Evolutionary conservation across 441 rosid genomes (phyloP).

Genomic region (Adansonia gregorii): DNA sequence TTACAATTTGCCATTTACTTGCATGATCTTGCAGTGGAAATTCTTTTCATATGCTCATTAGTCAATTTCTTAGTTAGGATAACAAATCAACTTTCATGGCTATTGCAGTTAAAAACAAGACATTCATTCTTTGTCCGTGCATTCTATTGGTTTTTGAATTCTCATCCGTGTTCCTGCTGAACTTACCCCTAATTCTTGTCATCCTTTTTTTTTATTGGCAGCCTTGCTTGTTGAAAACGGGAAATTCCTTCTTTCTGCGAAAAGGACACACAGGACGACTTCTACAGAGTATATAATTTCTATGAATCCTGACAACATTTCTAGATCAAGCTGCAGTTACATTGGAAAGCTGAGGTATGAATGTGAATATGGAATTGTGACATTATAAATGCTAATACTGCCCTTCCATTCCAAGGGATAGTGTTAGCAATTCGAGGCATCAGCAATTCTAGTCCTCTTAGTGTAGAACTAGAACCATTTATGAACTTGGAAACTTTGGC

Average conservation of each 20-base stretch:
- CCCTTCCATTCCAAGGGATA: no score
- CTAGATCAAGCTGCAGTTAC: conserved; percentile 71
- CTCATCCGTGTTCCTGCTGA: neutral
- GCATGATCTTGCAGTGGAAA: no score
- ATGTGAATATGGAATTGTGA: neutral
- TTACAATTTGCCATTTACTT: no score
- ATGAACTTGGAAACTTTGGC: neutral
- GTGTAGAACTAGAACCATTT: neutral
- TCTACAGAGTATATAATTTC: conserved; percentile 71
- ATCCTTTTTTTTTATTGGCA: conserved; percentile 23
- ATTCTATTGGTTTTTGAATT: no score
- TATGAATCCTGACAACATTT: conserved; percentile 70
- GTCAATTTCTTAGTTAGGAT: no score
- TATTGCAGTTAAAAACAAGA: no score
- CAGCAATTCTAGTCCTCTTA: neutral
- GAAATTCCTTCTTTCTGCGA: conserved; percentile 75
- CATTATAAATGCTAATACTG: neutral
- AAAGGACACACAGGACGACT: conserved; percentile 70
- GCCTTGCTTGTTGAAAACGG: conserved; percentile 71
- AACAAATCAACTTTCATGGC: no score
- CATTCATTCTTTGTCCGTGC: no score
- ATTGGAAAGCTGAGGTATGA: conserved; percentile 68
- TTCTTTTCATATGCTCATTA: no score
- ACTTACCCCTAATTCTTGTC: neutral
- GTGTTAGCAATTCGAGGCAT: neutral